These are phyloP conservation scores for Neoboletus magnificus DNA, from an alignment of 768 basidiomycete genomes.

Conservation along the genomic window DNA sequence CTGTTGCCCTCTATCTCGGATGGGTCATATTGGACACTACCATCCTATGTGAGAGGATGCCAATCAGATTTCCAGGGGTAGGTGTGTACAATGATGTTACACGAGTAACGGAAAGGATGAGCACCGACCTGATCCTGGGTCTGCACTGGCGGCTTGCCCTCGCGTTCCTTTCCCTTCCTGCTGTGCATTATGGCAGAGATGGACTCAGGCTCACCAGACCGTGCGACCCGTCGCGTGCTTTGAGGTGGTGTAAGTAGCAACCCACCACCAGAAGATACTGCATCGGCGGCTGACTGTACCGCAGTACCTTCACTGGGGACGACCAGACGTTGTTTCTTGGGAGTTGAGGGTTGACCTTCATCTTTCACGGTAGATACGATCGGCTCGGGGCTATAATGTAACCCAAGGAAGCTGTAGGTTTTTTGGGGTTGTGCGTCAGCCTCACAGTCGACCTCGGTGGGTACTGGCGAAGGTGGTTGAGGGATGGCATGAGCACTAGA, in stretches of 20 bases:
- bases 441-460: slow-evolving; percentile 25
- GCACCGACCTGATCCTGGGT: slow-evolving; percentile 15
- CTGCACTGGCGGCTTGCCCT: background rate
- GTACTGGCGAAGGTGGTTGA: slow-evolving; percentile 27
- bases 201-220: background rate
- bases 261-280: background rate
- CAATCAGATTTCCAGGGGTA: background rate
- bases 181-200: slow-evolving; percentile 9
- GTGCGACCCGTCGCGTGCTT: slow-evolving; percentile 15
- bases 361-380: slow-evolving; percentile 1
- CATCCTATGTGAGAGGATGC: background rate
- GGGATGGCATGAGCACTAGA: background rate
- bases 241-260: slow-evolving; percentile 27
- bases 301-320: background rate
- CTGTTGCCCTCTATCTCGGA: background rate
- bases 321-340: slow-evolving; percentile 20
- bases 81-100: background rate
- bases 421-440: slow-evolving; percentile 7
- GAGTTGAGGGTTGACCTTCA: slow-evolving; percentile 22
- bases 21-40: background rate
- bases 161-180: slow-evolving; percentile 30
- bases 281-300: background rate
- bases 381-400: slow-evolving; percentile 13
- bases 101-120: background rate
- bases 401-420: slow-evolving; percentile 26